Percentiles rank a stretch among this genome's conserved stretches.
phyloP scores from a whole-genome alignment of 1,284 basidiomycete species.

The Ustilago vetiveriae region DNA sequence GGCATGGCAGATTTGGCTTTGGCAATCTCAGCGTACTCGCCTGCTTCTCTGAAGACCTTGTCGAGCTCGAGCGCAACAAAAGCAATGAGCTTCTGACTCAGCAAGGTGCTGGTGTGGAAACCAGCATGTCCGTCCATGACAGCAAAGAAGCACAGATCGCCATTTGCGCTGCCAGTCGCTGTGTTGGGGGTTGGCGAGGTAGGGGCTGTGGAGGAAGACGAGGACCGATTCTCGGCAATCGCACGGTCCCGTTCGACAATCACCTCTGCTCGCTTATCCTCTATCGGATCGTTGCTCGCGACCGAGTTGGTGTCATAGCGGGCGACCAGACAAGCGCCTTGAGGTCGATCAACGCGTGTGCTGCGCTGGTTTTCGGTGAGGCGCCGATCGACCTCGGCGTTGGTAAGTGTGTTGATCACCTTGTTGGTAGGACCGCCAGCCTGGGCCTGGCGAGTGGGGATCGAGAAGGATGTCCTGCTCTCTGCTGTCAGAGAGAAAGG shows the following conservation, averaged over 20 bases:
- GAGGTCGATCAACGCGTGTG: constrained; percentile 58
- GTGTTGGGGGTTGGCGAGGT: constrained; percentile 20
- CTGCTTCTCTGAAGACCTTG: constrained; percentile 69
- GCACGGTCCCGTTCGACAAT: constrained; percentile 64
- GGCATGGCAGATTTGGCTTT: constrained; percentile 60
- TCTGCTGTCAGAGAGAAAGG: constrained; percentile 52
- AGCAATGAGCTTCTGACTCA: constrained; percentile 85
- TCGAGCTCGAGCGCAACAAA: constrained; percentile 82
- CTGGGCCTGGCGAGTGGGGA: constrained; percentile 49
- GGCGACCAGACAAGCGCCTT: constrained; percentile 59
- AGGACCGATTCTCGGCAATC: constrained; percentile 28
- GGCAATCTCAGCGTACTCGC: constrained; percentile 63
- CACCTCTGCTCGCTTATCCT: constrained; percentile 64
- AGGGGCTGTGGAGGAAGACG: constrained; percentile 17
- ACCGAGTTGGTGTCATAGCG: constrained; percentile 65
- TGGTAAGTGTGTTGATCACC: constrained; percentile 58
- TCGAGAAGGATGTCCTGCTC: constrained; percentile 53
- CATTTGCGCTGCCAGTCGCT: constrained; percentile 35
- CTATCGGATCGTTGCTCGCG: constrained; percentile 63
- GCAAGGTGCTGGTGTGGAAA: constrained; percentile 81
- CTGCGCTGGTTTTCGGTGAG: constrained; percentile 59
- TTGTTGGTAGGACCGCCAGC: constrained; percentile 50
- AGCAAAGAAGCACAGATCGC: constrained; percentile 74
- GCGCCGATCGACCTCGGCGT: constrained; percentile 59
- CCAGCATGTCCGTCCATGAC: constrained; percentile 95